These are phyloP conservation scores for Anthoceros angustus DNA, from an alignment of 225 moss, liverwort and hornwort species.

Conservation along the genomic window DNA sequence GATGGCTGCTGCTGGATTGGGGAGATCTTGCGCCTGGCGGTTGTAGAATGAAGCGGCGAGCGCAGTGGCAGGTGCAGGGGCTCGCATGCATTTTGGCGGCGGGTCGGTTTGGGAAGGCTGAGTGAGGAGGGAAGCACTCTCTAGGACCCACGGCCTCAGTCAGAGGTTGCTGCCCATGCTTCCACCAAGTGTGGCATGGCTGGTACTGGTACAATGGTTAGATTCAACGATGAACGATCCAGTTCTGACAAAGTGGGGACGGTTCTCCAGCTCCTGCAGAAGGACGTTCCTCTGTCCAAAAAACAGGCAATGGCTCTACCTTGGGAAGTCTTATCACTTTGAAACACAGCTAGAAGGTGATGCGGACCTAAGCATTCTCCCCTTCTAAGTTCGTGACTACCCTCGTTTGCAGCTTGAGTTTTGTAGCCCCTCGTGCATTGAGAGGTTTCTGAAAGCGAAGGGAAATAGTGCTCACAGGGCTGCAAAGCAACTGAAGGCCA, in stretches of 20 bases:
- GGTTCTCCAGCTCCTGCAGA: constrained; percentile 39
- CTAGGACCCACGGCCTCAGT: not conserved
- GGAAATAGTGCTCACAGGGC: constrained; percentile 54
- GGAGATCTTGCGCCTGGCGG: no score
- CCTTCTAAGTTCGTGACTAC: not conserved
- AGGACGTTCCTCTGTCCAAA: constrained; percentile 29
- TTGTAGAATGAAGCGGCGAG: no score
- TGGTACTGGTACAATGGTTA: not conserved
- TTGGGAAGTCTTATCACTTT: not conserved
- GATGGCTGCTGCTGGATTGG: no score
- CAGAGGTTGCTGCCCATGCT: constrained; percentile 1
- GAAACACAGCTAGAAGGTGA: not conserved
- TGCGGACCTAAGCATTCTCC: not conserved
- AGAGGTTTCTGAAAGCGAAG: constrained; percentile 60
- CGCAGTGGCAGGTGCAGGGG: no score
- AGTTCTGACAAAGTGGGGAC: constrained; percentile 25
- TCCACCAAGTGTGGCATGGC: not conserved
- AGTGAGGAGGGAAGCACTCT: no score
- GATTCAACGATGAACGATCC: not conserved
- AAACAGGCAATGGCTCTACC: constrained; percentile 26
- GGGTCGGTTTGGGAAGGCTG: no score
- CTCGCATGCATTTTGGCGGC: no score
- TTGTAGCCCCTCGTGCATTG: constrained; percentile 66
- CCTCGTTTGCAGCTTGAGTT: constrained; percentile 40
- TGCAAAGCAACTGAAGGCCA: constrained; percentile 61